Evolutionary conservation across 305 asterid genomes (phyloP).

Genomic region (Petunia hybrid): DNA sequence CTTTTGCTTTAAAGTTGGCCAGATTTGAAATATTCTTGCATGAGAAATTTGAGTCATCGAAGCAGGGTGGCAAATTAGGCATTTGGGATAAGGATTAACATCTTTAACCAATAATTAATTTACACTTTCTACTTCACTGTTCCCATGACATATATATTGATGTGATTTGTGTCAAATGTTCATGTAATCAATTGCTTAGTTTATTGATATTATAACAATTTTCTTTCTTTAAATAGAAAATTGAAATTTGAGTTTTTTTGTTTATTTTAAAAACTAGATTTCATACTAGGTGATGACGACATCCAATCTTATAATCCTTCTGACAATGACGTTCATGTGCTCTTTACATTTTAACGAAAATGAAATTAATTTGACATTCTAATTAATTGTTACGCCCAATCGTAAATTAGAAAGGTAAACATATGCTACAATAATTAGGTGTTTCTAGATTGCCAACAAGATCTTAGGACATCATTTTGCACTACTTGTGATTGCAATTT

Average conservation of each 20-base stretch:
- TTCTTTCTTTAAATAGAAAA: background rate
- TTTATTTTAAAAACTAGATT: background rate
- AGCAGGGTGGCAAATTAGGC: background rate
- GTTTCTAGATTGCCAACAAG: constrained; percentile 23
- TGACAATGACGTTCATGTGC: background rate
- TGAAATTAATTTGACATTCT: background rate
- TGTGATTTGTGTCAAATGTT: background rate
- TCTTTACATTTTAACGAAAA: background rate
- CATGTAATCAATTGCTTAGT: background rate
- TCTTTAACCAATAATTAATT: background rate
- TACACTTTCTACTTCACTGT: background rate
- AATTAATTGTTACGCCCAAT: background rate
- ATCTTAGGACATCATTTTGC: constrained; percentile 15
- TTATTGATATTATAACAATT: background rate
- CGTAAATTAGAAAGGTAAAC: constrained; percentile 11
- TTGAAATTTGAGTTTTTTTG: rapidly evolving
- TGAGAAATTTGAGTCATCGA: background rate
- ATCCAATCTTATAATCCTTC: background rate
- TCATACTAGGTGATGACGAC: background rate
- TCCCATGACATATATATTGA: background rate
- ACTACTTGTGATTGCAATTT: background rate
- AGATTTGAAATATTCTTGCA: background rate
- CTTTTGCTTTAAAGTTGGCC: background rate
- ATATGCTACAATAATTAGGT: background rate
- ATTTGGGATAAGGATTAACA: background rate